Conservation (phyloP, 2,329 filamentous ascomycete genomes). For the Hypoxylon sp. region DNA sequence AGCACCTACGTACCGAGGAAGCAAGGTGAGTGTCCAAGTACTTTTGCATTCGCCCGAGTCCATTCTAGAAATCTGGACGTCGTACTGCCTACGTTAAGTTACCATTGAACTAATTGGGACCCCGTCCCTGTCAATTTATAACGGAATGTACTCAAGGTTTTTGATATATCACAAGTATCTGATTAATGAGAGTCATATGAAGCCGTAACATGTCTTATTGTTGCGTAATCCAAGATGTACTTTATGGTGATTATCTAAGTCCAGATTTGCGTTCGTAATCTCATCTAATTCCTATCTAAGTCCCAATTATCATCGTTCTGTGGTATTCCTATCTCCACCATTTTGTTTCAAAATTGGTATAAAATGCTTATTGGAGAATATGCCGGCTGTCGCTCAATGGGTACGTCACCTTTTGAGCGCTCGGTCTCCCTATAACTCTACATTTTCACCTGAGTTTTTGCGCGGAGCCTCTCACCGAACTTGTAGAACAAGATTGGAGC, state of each 20-base stretch:
- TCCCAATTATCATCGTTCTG: background rate
- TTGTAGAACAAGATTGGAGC: slow-evolving; percentile 16
- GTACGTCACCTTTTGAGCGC: background rate
- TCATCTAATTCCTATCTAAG: background rate
- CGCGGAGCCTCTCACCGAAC: slow-evolving; percentile 19
- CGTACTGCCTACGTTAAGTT: too few species aligned
- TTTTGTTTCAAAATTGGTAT: background rate
- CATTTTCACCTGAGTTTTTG: slow-evolving; percentile 5
- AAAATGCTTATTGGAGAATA: background rate
- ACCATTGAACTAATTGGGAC: too few species aligned
- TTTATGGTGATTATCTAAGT: background rate
- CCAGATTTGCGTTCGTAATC: background rate
- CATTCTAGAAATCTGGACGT: too few species aligned
- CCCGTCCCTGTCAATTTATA: too few species aligned
- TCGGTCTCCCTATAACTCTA: background rate
- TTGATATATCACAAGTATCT: background rate
- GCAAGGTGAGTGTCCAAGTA: too few species aligned
- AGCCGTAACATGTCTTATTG: background rate
- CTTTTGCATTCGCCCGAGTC: too few species aligned
- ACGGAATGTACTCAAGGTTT: too few species aligned
- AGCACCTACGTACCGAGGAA: background rate
- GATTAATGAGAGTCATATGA: background rate
- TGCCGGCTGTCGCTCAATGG: background rate
- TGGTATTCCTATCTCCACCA: background rate
- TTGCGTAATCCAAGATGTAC: background rate